Evolutionary conservation across 306 rosid genomes (phyloP).

Genomic region (Albizia julibrissin): DNA sequence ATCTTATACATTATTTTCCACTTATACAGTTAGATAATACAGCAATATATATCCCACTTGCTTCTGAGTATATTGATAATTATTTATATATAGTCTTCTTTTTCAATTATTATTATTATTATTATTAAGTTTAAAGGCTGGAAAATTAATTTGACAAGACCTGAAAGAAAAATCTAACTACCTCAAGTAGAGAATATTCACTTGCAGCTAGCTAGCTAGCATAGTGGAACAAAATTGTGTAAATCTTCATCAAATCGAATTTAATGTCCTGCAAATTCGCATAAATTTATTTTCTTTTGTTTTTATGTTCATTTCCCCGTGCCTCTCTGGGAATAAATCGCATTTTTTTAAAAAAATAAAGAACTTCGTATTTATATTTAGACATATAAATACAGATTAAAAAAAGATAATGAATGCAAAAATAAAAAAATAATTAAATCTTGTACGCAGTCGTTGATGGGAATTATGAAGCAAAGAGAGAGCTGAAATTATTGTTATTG

Average conservation of each 20-base stretch:
- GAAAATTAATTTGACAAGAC: conserved; percentile 43
- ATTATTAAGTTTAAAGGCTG: conserved; percentile 38
- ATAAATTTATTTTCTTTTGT: background rate
- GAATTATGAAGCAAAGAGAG: conserved; percentile 23
- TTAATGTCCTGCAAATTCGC: background rate
- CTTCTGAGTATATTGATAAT: background rate
- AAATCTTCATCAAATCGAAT: conserved; percentile 32
- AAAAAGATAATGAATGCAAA: background rate
- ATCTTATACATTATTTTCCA: background rate
- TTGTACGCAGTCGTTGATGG: background rate
- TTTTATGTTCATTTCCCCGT: too few species aligned
- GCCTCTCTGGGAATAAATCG: too few species aligned
- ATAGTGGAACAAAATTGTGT: conserved; percentile 18
- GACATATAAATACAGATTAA: too few species aligned
- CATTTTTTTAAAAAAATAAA: too few species aligned
- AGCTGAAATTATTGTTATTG: background rate
- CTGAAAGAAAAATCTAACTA: conserved; percentile 25
- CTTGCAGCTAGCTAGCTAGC: background rate
- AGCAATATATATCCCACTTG: conserved; percentile 44
- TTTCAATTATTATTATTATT: background rate
- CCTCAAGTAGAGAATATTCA: conserved; percentile 44
- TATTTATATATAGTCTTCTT: background rate
- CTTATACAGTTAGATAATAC: background rate
- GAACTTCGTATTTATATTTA: too few species aligned
- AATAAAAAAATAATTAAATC: background rate